These are phyloP conservation scores for Fusarium sp. DNA, from an alignment of 2,329 filamentous ascomycete genomes.

Conservation along the genomic window DNA sequence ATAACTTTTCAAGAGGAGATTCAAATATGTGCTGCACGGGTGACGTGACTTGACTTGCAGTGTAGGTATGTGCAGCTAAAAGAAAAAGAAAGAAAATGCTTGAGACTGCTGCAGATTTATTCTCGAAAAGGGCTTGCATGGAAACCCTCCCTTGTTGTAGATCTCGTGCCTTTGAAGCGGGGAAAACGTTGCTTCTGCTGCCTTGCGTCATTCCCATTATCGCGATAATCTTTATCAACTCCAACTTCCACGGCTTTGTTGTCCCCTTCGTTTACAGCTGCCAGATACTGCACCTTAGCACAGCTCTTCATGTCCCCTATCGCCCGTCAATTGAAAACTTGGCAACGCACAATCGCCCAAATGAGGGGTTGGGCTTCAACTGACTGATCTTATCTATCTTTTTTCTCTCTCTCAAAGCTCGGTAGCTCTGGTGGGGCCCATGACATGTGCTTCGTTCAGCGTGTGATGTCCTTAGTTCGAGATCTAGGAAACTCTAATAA, in stretches of 20 bases:
- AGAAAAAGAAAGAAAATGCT: background rate
- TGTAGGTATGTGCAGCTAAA: background rate
- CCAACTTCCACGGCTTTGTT: background rate
- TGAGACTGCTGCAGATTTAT: background rate
- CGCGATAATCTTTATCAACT: background rate
- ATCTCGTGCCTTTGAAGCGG: conserved; percentile 12
- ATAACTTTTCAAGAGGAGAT: background rate
- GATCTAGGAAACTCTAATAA: conserved; percentile 25
- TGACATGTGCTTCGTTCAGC: background rate
- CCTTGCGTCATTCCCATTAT: background rate
- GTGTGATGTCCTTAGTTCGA: conserved; percentile 7
- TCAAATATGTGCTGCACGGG: too few relatives aligned
- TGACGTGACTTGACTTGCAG: too few relatives aligned
- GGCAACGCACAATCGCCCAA: background rate
- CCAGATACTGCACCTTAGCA: background rate
- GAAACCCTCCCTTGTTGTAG: conserved; percentile 4
- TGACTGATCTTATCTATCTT: background rate
- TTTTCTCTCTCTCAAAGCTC: background rate
- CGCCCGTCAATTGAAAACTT: background rate
- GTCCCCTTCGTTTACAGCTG: background rate
- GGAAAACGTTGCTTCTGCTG: conserved; percentile 23
- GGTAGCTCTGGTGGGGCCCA: background rate
- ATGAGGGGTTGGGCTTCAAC: conserved; percentile 12
- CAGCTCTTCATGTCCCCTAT: background rate
- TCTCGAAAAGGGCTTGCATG: background rate